phyloP scores from a whole-genome alignment of 2,329 filamentous ascomycete species.

The Trichoderma aggressivum region DNA sequence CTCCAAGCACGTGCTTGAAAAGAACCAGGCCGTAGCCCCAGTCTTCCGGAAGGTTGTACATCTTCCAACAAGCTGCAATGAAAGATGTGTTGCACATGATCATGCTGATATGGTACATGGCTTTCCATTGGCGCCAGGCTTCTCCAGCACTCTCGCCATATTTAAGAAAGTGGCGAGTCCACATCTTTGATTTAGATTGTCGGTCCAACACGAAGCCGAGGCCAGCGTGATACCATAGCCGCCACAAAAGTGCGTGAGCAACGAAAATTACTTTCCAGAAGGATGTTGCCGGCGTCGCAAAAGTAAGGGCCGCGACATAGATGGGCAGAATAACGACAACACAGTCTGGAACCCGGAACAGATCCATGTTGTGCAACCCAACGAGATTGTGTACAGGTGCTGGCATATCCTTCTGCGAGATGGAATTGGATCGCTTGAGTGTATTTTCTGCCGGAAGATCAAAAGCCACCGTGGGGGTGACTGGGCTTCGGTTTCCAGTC shows the following conservation, averaged over 20 bases:
- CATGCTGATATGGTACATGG: slow-evolving; percentile 89
- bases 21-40: slow-evolving; percentile 85
- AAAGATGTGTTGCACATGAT: slow-evolving; percentile 86
- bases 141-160: slow-evolving; percentile 87
- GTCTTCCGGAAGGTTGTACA: slow-evolving; percentile 82
- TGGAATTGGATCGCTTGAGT: slow-evolving; percentile 26
- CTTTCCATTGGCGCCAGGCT: slow-evolving; percentile 98
- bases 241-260: slow-evolving; percentile 74
- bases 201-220: slow-evolving; percentile 79
- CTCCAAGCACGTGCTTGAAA: slow-evolving; percentile 82
- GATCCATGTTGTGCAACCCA: slow-evolving; percentile 78
- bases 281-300: slow-evolving; percentile 73
- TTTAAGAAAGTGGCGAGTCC: slow-evolving; percentile 97
- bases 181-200: slow-evolving; percentile 87
- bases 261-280: slow-evolving; percentile 77
- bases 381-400: slow-evolving; percentile 77
- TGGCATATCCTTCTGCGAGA: slow-evolving; percentile 43
- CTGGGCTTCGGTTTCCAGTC: slow-evolving; percentile 34
- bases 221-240: slow-evolving; percentile 87
- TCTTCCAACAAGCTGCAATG: slow-evolving; percentile 89
- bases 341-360: slow-evolving; percentile 82
- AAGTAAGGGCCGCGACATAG: slow-evolving; percentile 70
- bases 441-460: slow-evolving; percentile 26
- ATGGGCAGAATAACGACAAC: slow-evolving; percentile 72
- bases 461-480: slow-evolving; percentile 27